Evolutionary conservation across 2,329 filamentous ascomycete species (phyloP).

Genomic region (Coniochaeta ligniaria): DNA sequence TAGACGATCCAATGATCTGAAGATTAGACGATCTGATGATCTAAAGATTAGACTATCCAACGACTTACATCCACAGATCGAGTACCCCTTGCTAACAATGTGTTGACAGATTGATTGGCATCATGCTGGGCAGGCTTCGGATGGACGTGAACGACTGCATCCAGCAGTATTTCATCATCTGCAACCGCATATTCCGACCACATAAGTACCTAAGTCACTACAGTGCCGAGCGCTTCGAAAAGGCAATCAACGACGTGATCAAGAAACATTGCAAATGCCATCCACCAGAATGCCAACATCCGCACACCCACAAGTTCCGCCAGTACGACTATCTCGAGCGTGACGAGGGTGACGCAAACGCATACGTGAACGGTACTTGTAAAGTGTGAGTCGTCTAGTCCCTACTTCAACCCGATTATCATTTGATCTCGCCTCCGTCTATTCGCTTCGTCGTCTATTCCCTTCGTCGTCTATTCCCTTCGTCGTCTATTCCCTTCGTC

Average conservation of each 20-base stretch:
- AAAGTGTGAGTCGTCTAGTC: background rate
- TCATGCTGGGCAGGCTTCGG: slow-evolving; percentile 9
- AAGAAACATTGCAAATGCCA: background rate
- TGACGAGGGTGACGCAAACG: background rate
- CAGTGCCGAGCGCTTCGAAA: background rate
- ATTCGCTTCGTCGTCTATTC: background rate
- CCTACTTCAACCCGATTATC: no score
- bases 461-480: background rate
- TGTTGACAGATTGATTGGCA: slow-evolving; percentile 4
- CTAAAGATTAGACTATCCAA: background rate
- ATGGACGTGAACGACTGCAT: slow-evolving; percentile 8
- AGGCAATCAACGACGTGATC: background rate
- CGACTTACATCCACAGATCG: background rate
- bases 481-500: background rate
- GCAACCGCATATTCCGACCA: background rate
- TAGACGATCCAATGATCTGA: background rate
- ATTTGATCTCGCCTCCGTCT: background rate
- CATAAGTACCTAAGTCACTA: background rate
- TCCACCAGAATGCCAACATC: background rate
- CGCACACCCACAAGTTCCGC: background rate
- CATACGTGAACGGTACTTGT: background rate
- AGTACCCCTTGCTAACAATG: background rate
- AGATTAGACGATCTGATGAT: background rate
- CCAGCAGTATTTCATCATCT: background rate
- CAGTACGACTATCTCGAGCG: background rate